Evolutionary conservation across 768 basidiomycete genomes (phyloP), one percentile per base, ranked within the genome.

Genomic region (Filobasidium floriforme): DNA sequence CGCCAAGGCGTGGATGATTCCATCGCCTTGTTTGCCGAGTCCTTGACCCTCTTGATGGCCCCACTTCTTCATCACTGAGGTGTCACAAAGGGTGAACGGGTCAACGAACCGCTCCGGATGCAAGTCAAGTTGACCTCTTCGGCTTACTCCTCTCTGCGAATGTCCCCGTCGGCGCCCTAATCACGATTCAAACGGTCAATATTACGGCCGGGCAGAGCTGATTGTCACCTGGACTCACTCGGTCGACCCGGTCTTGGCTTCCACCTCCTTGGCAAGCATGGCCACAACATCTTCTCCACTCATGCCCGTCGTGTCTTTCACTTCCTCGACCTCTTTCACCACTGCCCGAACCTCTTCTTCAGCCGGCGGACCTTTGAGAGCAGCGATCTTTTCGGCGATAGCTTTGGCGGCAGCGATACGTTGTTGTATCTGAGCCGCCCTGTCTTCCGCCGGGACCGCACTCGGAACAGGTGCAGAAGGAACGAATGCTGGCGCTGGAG

Each of bases 21-120:
- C 92, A 1, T 84, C 83, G 9, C 87, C 89, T 66, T 89, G 86
- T 0, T 84, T 87, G 41, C 94, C 94, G 1, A 97, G 83, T 11
- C 93, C 93, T 79, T 92, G 87, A 1, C 94, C 94, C 76, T 90
- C 90, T 75, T 89, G 89, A 76, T 96, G 91, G 0, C 93, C 93
- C 89, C 89, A 93, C 80, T 92, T 96, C 1, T 89, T 89, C 92
- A 96, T 94, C 71, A 94, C 77, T 78, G 63, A 11, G 32, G 49
- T 15, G 15, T 11, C 12, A 22, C 22, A 44, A 40, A 18, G n/a
- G 28, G 28, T 29, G 1, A 60, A 24, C 15, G n/a, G n/a, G 32
- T 1, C 2, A 32, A 15, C 22, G 28, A 37, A 37, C 9, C 32
- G 46, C 54, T 46, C 22, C n/a, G n/a, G 22, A 46, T 11, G 40